Evolutionary conservation across 805 yeast genomes (phyloP).

Genomic region (Hyphopichia homilentoma): DNA sequence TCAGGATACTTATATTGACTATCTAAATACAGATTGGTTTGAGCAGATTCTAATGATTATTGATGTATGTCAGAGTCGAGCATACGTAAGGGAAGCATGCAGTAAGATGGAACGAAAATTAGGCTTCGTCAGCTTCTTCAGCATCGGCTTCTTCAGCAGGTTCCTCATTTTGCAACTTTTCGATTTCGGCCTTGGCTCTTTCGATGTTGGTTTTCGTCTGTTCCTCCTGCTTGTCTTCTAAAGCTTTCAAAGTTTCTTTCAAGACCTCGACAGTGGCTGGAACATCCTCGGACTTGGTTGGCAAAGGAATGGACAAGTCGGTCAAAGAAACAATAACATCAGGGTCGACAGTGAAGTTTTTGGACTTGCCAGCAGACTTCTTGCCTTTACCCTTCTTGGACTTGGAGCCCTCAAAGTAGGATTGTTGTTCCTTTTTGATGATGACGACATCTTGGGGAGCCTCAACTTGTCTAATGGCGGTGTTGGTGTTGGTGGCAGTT

Average conservation of each 20-base stretch:
- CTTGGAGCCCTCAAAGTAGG: constrained; percentile 48
- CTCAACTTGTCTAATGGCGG: constrained; percentile 47
- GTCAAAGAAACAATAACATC: constrained; percentile 72
- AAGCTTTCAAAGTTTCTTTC: constrained; percentile 67
- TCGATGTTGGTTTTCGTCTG: constrained; percentile 74
- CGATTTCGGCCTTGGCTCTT: constrained; percentile 73
- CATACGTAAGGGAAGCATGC: too few relatives aligned
- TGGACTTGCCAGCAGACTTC: constrained; percentile 51
- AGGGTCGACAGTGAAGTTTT: constrained; percentile 71
- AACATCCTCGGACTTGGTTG: constrained; percentile 71
- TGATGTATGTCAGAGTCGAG: too few relatives aligned
- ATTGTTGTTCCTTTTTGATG: constrained; percentile 59
- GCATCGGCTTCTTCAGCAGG: constrained; percentile 40
- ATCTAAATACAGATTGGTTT: too few relatives aligned
- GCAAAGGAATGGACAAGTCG: constrained; percentile 73
- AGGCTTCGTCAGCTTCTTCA: constrained; percentile 18
- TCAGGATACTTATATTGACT: too few relatives aligned
- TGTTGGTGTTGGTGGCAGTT: constrained; percentile 18
- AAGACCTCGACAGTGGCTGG: constrained; percentile 61
- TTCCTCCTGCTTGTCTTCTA: constrained; percentile 69
- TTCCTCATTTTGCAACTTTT: constrained; percentile 55
- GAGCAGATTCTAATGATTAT: too few relatives aligned
- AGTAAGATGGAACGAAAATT: too few relatives aligned
- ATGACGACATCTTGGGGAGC: constrained; percentile 63
- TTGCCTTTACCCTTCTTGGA: constrained; percentile 29